Evolutionary conservation across 23 red algal species (phyloP).

Genomic region (Pyropia yezoensis): DNA sequence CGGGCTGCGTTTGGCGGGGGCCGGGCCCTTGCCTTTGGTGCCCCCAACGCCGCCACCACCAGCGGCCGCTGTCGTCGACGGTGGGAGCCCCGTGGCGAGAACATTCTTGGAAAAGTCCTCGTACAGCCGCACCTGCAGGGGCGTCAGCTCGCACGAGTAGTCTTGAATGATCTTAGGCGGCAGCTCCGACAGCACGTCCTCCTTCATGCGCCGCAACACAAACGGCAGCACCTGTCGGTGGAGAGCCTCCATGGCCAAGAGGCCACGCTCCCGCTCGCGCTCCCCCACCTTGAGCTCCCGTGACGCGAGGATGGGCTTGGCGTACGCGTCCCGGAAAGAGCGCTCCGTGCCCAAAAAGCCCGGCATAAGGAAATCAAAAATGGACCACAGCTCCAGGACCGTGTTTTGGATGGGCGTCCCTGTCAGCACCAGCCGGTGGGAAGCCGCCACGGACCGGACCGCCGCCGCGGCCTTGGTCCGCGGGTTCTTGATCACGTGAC

Average conservation of each 20-base stretch:
- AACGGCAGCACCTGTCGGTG: slow-evolving; percentile 98
- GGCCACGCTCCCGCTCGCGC: slow-evolving; percentile 55
- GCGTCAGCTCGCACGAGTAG: slow-evolving; percentile 68
- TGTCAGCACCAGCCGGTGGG: slow-evolving; percentile 76
- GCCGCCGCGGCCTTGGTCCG: slow-evolving; percentile 76
- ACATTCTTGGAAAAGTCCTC: slow-evolving; percentile 56
- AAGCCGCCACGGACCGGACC: slow-evolving; percentile 57
- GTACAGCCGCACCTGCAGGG: slow-evolving; percentile 73
- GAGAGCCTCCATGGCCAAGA: slow-evolving; percentile 63
- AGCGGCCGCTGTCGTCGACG: not conserved
- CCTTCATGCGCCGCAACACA: slow-evolving; percentile 84
- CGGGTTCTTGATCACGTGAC: slow-evolving; percentile 93
- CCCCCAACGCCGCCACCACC: slow-evolving; percentile 4
- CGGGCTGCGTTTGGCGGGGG: not conserved
- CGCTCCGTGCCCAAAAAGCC: slow-evolving; percentile 84
- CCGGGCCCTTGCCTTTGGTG: slow-evolving; percentile 11
- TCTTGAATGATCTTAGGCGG: slow-evolving; percentile 99
- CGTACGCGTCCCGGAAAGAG: slow-evolving; percentile 70
- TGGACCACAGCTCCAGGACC: slow-evolving; percentile 88
- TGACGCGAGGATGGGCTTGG: slow-evolving; percentile 75
- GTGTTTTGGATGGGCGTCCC: slow-evolving; percentile 97
- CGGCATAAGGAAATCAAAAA: slow-evolving; percentile 99
- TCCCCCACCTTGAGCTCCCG: slow-evolving; percentile 56
- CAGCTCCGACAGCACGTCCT: slow-evolving; percentile 83
- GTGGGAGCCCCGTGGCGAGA: not conserved